A percentile compares a stretch with the other conserved stretches of the same genome.
Conservation (phyloP, 2,329 filamentous ascomycete species). For the Aphanoascus verrucosus region DNA sequence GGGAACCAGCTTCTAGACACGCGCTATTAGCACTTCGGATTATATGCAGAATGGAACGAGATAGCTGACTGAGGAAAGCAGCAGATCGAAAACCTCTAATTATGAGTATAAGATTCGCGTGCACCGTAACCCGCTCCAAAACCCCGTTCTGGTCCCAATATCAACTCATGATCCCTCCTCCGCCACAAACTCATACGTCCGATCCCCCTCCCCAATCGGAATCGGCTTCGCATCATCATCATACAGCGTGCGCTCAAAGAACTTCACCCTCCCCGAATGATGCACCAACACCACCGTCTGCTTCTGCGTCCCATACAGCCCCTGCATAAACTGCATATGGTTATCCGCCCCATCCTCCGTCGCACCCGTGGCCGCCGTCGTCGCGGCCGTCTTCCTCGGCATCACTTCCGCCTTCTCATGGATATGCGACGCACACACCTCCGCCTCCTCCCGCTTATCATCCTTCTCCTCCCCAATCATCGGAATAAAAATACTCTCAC, state of each 20-base stretch:
- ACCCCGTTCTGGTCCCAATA: not conserved
- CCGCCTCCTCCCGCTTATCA: constrained; percentile 25
- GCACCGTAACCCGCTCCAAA: not conserved
- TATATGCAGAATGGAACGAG: no score
- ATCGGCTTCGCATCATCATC: constrained; percentile 43
- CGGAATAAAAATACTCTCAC: constrained; percentile 53
- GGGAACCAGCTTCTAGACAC: no score
- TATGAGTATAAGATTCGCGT: not conserved
- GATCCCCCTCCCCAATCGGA: constrained; percentile 38
- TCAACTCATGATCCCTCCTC: constrained; percentile 13
- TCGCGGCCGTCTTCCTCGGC: no score
- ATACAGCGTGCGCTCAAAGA: constrained; percentile 52
- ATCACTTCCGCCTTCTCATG: constrained; percentile 18
- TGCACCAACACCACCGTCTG: constrained; percentile 52
- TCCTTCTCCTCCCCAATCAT: constrained; percentile 41
- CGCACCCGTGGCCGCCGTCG: no score
- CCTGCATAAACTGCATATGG: constrained; percentile 29
- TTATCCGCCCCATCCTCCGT: constrained; percentile 17
- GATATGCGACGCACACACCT: constrained; percentile 29
- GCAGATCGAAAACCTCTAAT: not conserved
- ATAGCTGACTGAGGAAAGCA: no score
- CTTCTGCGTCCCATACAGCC: constrained; percentile 54
- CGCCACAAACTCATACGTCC: constrained; percentile 29
- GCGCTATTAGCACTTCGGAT: no score
- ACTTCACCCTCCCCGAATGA: constrained; percentile 46